Percentiles rank a stretch among this genome's conserved stretches.
Evolutionary conservation across 352 stramenopile genomes (phyloP).

Genomic region (Plasmopara viticola): DNA sequence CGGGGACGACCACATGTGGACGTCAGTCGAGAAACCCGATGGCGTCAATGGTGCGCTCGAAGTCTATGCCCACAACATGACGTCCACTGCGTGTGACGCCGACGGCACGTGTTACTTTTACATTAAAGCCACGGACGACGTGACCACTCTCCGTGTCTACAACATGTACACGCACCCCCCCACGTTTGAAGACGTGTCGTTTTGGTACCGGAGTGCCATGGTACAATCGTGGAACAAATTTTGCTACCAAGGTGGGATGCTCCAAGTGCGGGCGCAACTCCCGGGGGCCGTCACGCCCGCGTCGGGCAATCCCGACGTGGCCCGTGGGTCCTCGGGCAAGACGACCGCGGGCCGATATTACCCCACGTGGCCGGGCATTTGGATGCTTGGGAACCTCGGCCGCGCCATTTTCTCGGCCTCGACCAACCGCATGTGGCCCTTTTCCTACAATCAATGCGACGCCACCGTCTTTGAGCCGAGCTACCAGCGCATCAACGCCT

Average conservation of each 20-base stretch:
- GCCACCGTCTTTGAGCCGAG: slow-evolving; percentile 23
- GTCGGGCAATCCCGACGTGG: slow-evolving; percentile 39
- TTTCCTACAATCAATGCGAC: slow-evolving; percentile 89
- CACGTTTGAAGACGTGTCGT: slow-evolving; percentile 36
- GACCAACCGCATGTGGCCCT: slow-evolving; percentile 91
- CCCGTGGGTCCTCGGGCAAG: slow-evolving; percentile 17
- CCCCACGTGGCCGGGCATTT: slow-evolving; percentile 89
- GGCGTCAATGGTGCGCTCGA: slow-evolving; percentile 85
- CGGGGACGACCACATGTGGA: slow-evolving; percentile 89
- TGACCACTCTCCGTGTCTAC: slow-evolving; percentile 42
- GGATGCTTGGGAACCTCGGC: slow-evolving; percentile 91
- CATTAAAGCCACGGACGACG: slow-evolving; percentile 38
- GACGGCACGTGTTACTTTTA: slow-evolving; percentile 39
- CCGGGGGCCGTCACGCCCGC: slow-evolving; percentile 65
- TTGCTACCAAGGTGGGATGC: slow-evolving; percentile 90
- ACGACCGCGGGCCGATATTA: slow-evolving; percentile 52
- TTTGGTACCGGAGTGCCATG: slow-evolving; percentile 78
- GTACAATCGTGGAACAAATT: slow-evolving; percentile 94
- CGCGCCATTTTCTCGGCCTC: slow-evolving; percentile 88
- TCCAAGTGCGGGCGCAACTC: slow-evolving; percentile 87
- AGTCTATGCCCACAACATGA: slow-evolving; percentile 87
- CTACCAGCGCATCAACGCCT: slow-evolving; percentile 66
- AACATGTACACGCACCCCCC: slow-evolving; percentile 45
- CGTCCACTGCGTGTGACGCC: slow-evolving; percentile 35
- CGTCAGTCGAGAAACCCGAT: slow-evolving; percentile 47